Percentiles rank a stretch among this genome's conserved stretches.
These are phyloP conservation scores for Fennellomyces sp. DNA, from an alignment of 371 early-diverging fungal species.

Conservation along the genomic window DNA sequence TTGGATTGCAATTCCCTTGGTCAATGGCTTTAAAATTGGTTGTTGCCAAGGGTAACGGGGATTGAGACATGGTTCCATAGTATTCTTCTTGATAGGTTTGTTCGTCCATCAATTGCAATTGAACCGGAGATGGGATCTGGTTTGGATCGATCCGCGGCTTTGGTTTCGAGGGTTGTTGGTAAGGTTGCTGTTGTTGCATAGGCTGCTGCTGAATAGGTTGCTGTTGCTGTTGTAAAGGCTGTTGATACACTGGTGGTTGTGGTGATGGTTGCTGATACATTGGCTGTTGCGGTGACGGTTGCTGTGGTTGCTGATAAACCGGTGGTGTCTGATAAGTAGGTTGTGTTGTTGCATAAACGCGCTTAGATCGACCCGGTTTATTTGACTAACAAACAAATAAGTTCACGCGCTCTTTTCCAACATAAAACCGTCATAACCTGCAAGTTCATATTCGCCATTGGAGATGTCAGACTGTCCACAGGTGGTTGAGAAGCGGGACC, in stretches of 20 bases:
- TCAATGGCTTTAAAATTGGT: constrained; percentile 83
- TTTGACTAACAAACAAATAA: background rate
- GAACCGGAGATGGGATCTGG: constrained; percentile 91
- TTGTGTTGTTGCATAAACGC: constrained; percentile 35
- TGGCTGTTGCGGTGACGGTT: constrained; percentile 9
- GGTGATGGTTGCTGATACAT: constrained; percentile 7
- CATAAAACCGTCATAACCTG: constrained; percentile 4
- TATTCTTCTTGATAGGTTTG: constrained; percentile 52
- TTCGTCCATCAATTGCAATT: constrained; percentile 82
- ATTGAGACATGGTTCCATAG: constrained; percentile 74
- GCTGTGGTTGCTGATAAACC: constrained; percentile 11
- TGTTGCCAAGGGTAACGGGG: constrained; percentile 77
- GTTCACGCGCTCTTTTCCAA: background rate
- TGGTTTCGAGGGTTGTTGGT: constrained; percentile 15
- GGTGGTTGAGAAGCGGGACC: background rate
- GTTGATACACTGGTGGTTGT: constrained; percentile 9
- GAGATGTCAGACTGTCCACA: constrained; percentile 9
- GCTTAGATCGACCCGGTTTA: constrained; percentile 23
- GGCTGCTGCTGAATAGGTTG: constrained; percentile 8
- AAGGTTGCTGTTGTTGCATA: background rate
- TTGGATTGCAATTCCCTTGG: constrained; percentile 94
- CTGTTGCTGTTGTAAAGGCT: constrained; percentile 12
- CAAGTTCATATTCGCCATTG: constrained; percentile 12
- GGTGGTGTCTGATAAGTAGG: constrained; percentile 4
- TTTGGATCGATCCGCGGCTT: constrained; percentile 87